Conservation (phyloP, 805 yeast species). For the Monosporozyma solicola region DNA sequence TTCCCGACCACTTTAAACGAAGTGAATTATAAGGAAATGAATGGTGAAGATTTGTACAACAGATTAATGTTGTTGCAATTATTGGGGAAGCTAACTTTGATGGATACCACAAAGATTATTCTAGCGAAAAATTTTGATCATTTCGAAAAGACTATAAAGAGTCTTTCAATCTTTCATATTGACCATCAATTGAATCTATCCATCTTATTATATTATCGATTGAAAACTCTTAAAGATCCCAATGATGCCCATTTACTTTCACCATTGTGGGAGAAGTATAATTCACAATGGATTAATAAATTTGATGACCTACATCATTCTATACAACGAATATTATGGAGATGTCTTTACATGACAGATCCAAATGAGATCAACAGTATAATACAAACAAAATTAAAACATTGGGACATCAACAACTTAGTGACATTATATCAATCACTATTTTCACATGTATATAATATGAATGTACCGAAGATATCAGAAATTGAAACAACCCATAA, state of each 20-base stretch:
- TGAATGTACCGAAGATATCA: constrained; percentile 9
- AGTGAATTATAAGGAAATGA: not conserved
- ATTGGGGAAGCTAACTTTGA: constrained; percentile 10
- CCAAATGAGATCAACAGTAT: not conserved
- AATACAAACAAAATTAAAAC: constrained; percentile 2
- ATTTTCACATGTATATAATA: constrained; percentile 13
- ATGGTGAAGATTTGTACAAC: constrained; percentile 12
- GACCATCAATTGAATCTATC: constrained; percentile 13
- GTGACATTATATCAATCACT: constrained; percentile 23
- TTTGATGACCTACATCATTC: constrained; percentile 12
- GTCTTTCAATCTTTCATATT: constrained; percentile 13
- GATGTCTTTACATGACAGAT: constrained; percentile 10
- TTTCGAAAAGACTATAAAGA: constrained; percentile 9
- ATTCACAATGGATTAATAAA: constrained; percentile 11
- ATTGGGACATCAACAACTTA: constrained; percentile 9
- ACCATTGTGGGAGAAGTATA: constrained; percentile 7
- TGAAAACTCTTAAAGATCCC: not conserved
- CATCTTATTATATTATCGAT: constrained; percentile 15
- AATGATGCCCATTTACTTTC: constrained; percentile 1
- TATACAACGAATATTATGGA: constrained; percentile 22
- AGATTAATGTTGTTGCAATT: constrained; percentile 16
- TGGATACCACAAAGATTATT: constrained; percentile 13
- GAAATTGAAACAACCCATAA: not conserved
- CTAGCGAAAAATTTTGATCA: constrained; percentile 14
- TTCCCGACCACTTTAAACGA: not conserved